Evolutionary conservation across 2,329 filamentous ascomycete species (phyloP).

Genomic region (Beauveria caledonica): DNA sequence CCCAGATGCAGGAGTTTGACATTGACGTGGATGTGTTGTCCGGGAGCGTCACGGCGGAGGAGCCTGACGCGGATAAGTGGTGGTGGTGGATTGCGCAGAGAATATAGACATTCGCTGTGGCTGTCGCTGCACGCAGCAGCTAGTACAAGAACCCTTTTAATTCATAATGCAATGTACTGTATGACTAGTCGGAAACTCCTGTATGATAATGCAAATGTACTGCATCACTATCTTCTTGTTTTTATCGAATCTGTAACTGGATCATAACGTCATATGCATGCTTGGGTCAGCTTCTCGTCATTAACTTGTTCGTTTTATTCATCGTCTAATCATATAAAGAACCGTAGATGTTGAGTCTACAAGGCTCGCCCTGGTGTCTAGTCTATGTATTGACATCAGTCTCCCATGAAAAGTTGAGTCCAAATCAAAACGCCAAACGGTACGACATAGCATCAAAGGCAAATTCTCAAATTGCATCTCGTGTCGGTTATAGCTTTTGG

Average conservation of each 20-base stretch:
- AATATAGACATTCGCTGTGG: constrained; percentile 38
- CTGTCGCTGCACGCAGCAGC: too few species aligned
- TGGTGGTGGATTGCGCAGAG: constrained; percentile 82
- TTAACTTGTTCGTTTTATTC: constrained; percentile 5
- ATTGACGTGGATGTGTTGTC: constrained; percentile 69
- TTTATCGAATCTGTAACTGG: too few species aligned
- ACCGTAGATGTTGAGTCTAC: constrained; percentile 37
- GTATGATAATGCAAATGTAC: background rate
- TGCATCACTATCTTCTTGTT: background rate
- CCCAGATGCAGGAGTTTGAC: constrained; percentile 75
- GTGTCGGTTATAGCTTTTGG: constrained; percentile 30
- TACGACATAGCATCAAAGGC: constrained; percentile 10
- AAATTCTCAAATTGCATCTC: background rate
- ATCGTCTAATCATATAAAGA: constrained; percentile 9
- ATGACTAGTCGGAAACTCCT: too few species aligned
- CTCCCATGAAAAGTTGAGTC: constrained; percentile 8
- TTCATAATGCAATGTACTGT: too few species aligned
- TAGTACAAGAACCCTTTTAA: too few species aligned
- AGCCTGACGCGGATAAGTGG: constrained; percentile 71
- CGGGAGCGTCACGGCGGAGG: constrained; percentile 60
- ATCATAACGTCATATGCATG: too few species aligned
- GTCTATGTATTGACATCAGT: constrained; percentile 9
- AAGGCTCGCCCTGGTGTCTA: constrained; percentile 12
- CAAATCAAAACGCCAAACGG: constrained; percentile 22
- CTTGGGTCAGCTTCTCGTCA: background rate